Evolutionary conservation across 257 asterid species (phyloP).

Genomic region (Galeopsis tetrahit): DNA sequence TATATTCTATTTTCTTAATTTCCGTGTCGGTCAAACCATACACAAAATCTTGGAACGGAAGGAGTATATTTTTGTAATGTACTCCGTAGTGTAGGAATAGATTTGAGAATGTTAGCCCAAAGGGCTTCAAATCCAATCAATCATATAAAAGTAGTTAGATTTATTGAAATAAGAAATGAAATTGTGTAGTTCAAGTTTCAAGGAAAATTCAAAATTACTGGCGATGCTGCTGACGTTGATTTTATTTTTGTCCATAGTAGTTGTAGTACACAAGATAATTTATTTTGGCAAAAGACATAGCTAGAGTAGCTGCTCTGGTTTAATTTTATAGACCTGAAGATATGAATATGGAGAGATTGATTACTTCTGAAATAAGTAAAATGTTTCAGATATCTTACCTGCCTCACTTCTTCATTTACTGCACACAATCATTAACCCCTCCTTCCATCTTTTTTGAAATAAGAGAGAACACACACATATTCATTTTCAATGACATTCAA

Average conservation of each 20-base stretch:
- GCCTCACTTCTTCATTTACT: neutral
- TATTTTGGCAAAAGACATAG: neutral
- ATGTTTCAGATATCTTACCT: slow-evolving; percentile 40
- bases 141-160: too few species aligned
- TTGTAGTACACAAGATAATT: neutral
- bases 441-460: slow-evolving; percentile 24
- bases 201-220: neutral
- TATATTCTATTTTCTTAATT: too few species aligned
- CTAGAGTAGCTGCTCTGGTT: neutral
- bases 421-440: slow-evolving; percentile 31
- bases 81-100: too few species aligned
- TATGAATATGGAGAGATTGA: too few species aligned
- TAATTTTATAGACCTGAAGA: slow-evolving; percentile 33
- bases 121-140: too few species aligned
- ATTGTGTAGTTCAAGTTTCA: neutral
- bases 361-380: slow-evolving; percentile 50
- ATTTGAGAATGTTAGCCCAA: too few species aligned
- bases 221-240: neutral
- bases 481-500: too few species aligned
- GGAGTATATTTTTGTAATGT: too few species aligned
- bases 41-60: too few species aligned
- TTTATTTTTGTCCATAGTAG: neutral
- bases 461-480: neutral
- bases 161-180: neutral
- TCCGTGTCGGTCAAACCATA: too few species aligned